A percentile compares a stretch with the other conserved stretches of the same genome.
Evolutionary conservation across 805 yeast genomes (phyloP).

Genomic region (Candida krabiensis): DNA sequence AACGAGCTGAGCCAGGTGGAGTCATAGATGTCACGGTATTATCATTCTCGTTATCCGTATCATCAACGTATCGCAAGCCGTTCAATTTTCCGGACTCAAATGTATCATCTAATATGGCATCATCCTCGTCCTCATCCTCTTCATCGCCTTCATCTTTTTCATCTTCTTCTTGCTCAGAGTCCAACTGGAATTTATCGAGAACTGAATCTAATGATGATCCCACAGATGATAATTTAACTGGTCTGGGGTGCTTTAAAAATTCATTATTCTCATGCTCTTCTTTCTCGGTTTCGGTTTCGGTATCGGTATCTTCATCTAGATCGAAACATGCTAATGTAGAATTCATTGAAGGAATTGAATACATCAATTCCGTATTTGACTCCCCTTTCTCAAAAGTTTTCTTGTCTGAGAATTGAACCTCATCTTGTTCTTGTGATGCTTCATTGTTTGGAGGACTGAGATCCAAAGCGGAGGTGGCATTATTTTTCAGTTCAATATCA

Average conservation of each 20-base stretch:
- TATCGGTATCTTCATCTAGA: conserved; percentile 19
- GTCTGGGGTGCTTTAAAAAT: conserved; percentile 23
- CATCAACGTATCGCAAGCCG: background rate
- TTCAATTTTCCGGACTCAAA: background rate
- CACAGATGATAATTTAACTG: conserved; percentile 22
- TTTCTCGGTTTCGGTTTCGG: conserved; percentile 7
- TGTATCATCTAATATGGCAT: conserved; percentile 4
- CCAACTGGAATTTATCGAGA: conserved; percentile 22
- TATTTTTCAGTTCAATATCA: background rate
- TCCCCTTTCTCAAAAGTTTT: background rate
- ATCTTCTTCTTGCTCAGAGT: conserved; percentile 13
- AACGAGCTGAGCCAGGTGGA: conserved; percentile 44
- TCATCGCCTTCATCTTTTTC: conserved; percentile 1
- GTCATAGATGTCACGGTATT: conserved; percentile 28
- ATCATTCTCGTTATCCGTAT: conserved; percentile 6
- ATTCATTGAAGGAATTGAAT: conserved; percentile 31
- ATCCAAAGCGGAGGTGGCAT: background rate
- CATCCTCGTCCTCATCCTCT: conserved; percentile 4
- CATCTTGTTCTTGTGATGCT: conserved; percentile 8
- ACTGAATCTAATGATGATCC: conserved; percentile 29
- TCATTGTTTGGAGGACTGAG: background rate
- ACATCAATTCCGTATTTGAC: conserved; percentile 7
- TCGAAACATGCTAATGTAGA: conserved; percentile 38
- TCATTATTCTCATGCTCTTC: conserved; percentile 4
- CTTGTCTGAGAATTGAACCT: conserved; percentile 6